phyloP scores from a whole-genome alignment of 352 stramenopile species.

The Pilasporangium apinafurcum region DNA sequence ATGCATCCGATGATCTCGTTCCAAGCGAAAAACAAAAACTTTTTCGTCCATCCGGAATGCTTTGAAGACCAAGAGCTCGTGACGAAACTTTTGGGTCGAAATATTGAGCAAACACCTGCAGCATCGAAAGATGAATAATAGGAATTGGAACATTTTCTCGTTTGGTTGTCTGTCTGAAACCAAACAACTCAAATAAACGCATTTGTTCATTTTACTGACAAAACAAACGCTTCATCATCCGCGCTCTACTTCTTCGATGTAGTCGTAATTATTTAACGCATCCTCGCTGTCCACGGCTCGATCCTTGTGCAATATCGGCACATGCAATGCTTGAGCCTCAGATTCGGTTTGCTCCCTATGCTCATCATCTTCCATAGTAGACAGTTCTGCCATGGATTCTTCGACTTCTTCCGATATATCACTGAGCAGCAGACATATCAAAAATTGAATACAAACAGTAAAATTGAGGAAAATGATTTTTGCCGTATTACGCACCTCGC shows the following conservation, averaged over 20 bases:
- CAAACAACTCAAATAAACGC: too few relatives aligned
- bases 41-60: constrained; percentile 78
- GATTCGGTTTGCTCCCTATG: background rate
- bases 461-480: too few relatives aligned
- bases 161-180: background rate
- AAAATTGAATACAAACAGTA: too few relatives aligned
- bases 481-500: too few relatives aligned
- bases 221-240: constrained; percentile 18
- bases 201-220: too few relatives aligned
- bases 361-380: background rate
- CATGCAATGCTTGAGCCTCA: constrained; percentile 2
- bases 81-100: constrained; percentile 44
- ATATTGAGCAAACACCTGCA: constrained; percentile 18
- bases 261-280: constrained; percentile 79
- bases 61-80: constrained; percentile 54
- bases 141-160: background rate
- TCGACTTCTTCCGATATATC: constrained; percentile 48
- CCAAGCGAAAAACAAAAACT: constrained; percentile 52
- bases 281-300: constrained; percentile 46
- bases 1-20: constrained; percentile 87
- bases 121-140: constrained; percentile 9
- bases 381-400: constrained; percentile 4
- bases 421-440: too few relatives aligned
- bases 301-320: constrained; percentile 28
- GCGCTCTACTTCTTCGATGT: constrained; percentile 68